Evolutionary conservation across 1,139 yeast species (phyloP).

Genomic region (Nakaseomyces glabratus): DNA sequence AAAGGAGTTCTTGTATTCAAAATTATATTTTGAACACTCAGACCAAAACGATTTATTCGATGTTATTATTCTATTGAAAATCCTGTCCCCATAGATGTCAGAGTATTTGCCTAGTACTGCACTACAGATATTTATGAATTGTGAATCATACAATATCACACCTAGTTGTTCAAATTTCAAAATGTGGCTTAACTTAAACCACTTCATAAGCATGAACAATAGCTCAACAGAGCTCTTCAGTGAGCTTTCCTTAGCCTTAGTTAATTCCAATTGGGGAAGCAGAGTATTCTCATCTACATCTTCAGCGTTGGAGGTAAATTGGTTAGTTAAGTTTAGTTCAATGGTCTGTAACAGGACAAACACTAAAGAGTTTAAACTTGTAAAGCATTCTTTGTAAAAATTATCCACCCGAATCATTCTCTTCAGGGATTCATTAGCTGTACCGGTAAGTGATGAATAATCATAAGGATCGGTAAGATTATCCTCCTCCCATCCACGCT

Average conservation of each 20-base stretch:
- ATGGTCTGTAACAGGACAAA: conserved; percentile 57
- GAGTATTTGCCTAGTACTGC: conserved; percentile 33
- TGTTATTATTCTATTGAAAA: conserved; percentile 35
- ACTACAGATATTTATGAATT: conserved; percentile 42
- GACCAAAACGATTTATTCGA: conserved; percentile 42
- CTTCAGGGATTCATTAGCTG: conserved; percentile 11
- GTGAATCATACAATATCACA: conserved; percentile 66
- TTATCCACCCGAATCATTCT: conserved; percentile 47
- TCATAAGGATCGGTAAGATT: conserved; percentile 15
- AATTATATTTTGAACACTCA: conserved; percentile 23
- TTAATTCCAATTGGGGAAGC: conserved; percentile 42
- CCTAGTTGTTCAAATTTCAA: conserved; percentile 70
- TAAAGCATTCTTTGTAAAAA: conserved; percentile 46
- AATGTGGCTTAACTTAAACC: conserved; percentile 76
- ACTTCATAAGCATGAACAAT: conserved; percentile 46
- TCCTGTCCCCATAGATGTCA: conserved; percentile 33
- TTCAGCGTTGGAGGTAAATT: conserved; percentile 10
- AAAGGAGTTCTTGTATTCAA: conserved; percentile 11
- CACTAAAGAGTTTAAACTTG: conserved; percentile 52
- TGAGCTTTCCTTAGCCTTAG: conserved; percentile 54
- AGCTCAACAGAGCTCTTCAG: conserved; percentile 55
- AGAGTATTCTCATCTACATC: conserved; percentile 12
- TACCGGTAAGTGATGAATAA: conserved; percentile 12
- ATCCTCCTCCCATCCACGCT: conserved; percentile 49
- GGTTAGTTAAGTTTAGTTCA: conserved; percentile 37